Evolutionary conservation across 139 green algal species (phyloP), one percentile per base, ranked within the genome.

Genomic region (Picochlorum sp.): DNA sequence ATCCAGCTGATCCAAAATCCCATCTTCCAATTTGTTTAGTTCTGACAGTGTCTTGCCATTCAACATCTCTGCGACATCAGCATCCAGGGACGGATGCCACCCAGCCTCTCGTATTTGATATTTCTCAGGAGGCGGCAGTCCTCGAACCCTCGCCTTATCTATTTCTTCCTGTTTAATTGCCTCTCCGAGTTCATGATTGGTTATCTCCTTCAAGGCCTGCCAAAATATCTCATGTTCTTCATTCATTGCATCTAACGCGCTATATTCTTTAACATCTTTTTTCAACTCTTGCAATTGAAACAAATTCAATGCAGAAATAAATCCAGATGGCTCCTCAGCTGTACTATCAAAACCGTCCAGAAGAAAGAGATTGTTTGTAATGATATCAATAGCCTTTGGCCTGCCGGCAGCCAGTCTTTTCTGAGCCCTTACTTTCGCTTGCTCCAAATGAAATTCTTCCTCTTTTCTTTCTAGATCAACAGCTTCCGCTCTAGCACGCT

Each of bases 381-480:
- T 75, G 20, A 80, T 28, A 68, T 93, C 84, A 9, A 85, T 74
- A 10, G 77, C 57, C 44, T 66, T 58, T 28, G 73, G 59, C 25
- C 82, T 68, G 31, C 75, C 72, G 41, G 77, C 73, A 7, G 30
- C 35, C 24, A 86, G 62, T 9, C 82, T 64, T 39, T 77, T 74
- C 44, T 72, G 39, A n/a, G 71, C 63, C 45, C 77, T 57, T 25
- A 51, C 10, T 67, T 75, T 67, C 20, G 70, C 72, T 53, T 78
- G 62, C 30, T 82, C 74, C 22, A 80, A 61, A 57, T 84, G 77
- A 57, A 82, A 84, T 45, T 64, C 70, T 60, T 92, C 82, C 64
- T 95, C 85, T 69, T 91, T 91, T 30, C 74, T 65, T 67, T 94
- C 83, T 50, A 85, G 74, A 45, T 92, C 83, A 25, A 76, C 69